Evolutionary conservation across 2,329 filamentous ascomycete species (phyloP).

Genomic region (Ilyonectria sp.): DNA sequence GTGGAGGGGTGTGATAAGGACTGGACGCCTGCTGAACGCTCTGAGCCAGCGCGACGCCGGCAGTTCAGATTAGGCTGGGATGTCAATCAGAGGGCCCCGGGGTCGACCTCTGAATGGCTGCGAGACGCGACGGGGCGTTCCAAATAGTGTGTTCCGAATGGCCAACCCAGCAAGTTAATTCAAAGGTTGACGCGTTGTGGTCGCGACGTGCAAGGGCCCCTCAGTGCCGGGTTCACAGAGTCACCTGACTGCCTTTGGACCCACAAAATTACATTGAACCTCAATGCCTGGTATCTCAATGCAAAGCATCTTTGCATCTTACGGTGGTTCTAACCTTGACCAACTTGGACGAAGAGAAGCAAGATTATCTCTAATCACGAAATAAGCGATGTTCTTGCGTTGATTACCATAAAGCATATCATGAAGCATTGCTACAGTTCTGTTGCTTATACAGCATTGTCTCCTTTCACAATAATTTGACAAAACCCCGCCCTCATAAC

Average conservation of each 20-base stretch:
- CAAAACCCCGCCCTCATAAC: neutral
- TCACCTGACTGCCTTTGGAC: conserved; percentile 36
- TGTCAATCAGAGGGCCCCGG: conserved; percentile 24
- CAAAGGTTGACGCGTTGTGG: conserved; percentile 37
- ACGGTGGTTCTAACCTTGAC: neutral
- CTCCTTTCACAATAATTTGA: neutral
- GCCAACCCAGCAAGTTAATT: conserved; percentile 28
- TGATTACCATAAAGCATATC: conserved; percentile 7
- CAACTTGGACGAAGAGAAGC: neutral
- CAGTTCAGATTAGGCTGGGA: neutral
- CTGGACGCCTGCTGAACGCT: conserved; percentile 4
- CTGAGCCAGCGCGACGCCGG: neutral
- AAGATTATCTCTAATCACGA: neutral
- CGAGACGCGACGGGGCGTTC: conserved; percentile 35
- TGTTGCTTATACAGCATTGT: neutral
- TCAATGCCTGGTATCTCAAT: neutral
- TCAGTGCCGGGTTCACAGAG: conserved; percentile 31
- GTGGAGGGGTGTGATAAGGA: conserved; percentile 16
- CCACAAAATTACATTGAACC: neutral
- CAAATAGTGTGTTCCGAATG: conserved; percentile 19
- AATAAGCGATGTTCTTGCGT: too few relatives aligned
- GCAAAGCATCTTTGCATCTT: too few relatives aligned
- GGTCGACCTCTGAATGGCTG: conserved; percentile 27
- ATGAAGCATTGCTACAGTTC: neutral
- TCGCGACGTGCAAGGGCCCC: conserved; percentile 37